Evolutionary conservation across 1,284 basidiomycete species (phyloP), one percentile per base, ranked within the genome.

Genomic region (Leucoagaricus sp.): DNA sequence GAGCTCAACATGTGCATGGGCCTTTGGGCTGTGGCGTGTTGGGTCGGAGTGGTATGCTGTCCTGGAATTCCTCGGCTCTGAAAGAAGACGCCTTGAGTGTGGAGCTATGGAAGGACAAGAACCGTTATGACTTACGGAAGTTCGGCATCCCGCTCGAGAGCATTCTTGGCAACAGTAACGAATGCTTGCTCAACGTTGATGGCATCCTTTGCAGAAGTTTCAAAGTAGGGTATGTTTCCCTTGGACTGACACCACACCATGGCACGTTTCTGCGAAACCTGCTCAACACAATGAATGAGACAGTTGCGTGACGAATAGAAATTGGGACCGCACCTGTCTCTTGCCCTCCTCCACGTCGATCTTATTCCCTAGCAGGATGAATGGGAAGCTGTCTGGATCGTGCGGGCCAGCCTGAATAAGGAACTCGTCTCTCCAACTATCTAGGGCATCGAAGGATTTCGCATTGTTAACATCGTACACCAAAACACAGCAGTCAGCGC

Each of bases 171-270:
- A 61, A 98, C 96, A 4, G 96, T 98, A 74, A 98, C 94, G 89
- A 99, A 99, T 4, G 97, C 97, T 75, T 98, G 96, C 73, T 99
- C 97, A 55, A 99, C 96, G 67, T 99, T 99, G 82, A 98, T 98
- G 17, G 96, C 96, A 74, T 99, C 97, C 79, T 99, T 99, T 36
- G 97, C 97, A 9, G 96, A 98, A 1, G 97, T 99, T 79, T 99
- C 97, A 74, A 99, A 99, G 76, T 99, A 99, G 10, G 97, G 97
- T 65, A 99, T 98, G 76, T 98, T 98, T 68, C 97, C 96, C 78
- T 99, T 99, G 61, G 94, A 91, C 71, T 99, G 96, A 75, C 97
- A 99, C 97, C 97, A 99, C 8, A 94, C 93, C 94, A 99, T 98
- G 21, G 97, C 97, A 51, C 97, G 91, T 75, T 99, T 99, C 86